Conservation (phyloP, 352 stramenopile species). For the Pythium scleroteichum region DNA sequence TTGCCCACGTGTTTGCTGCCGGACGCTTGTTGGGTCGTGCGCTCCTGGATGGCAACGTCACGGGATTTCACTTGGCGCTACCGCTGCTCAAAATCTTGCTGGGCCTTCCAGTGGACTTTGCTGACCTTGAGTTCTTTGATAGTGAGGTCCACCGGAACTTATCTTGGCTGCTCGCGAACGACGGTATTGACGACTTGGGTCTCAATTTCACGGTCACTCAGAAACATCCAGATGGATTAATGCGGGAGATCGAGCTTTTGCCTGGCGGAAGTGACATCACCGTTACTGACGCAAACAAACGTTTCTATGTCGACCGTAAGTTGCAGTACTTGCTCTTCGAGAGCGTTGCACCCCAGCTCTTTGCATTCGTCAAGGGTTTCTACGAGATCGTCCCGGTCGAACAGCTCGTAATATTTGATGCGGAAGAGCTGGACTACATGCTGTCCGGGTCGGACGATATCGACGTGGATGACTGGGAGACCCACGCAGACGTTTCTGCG, state of each 20-base stretch:
- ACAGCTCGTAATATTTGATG: conserved; percentile 93
- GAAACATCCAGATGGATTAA: conserved; percentile 3
- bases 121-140: conserved; percentile 47
- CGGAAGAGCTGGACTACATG: conserved; percentile 94
- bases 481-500: conserved; percentile 62
- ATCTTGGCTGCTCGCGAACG: conserved; percentile 32
- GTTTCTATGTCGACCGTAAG: conserved; percentile 86
- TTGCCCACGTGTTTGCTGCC: conserved; percentile 47
- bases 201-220: conserved; percentile 45
- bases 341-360: conserved; percentile 79
- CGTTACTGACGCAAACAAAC: conserved; percentile 92
- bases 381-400: conserved; percentile 94
- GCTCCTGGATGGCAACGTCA: conserved; percentile 86
- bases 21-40: conserved; percentile 50
- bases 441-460: conserved; percentile 69
- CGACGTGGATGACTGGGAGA: conserved; percentile 90
- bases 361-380: conserved; percentile 88
- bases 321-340: conserved; percentile 92
- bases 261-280: conserved; percentile 40
- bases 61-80: conserved; percentile 44
- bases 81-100: conserved; percentile 51
- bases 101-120: conserved; percentile 31
- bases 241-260: conserved; percentile 34
- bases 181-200: conserved; percentile 37
- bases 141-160: conserved; percentile 32